Evolutionary conservation across 768 basidiomycete genomes (phyloP).

Genomic region (Neoboletus magnificus): DNA sequence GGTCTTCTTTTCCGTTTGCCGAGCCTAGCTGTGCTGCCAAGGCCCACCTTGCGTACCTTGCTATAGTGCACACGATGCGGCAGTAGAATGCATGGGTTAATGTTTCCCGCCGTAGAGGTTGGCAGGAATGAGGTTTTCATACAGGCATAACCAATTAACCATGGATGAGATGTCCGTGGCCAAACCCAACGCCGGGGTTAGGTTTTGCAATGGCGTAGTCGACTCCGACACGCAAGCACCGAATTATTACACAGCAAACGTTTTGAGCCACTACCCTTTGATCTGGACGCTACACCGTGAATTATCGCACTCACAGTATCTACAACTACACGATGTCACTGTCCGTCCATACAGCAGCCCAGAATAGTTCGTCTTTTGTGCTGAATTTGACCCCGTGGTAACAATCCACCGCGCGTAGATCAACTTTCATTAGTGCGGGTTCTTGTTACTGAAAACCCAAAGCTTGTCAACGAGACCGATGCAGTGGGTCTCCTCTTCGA

Average conservation of each 20-base stretch:
- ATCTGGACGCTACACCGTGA: background rate
- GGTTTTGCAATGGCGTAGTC: constrained; percentile 8
- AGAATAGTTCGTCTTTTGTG: constrained; percentile 47
- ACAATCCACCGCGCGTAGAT: constrained; percentile 37
- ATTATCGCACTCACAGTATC: background rate
- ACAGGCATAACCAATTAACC: no score
- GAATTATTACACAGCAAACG: background rate
- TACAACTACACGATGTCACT: constrained; percentile 34
- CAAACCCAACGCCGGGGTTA: constrained; percentile 25
- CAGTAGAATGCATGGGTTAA: background rate
- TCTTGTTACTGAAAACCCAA: constrained; percentile 59
- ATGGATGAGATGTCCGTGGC: background rate
- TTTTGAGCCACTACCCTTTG: background rate
- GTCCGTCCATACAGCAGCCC: constrained; percentile 62
- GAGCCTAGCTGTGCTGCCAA: constrained; percentile 8
- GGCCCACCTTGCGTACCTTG: no score
- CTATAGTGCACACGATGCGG: background rate
- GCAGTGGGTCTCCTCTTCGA: constrained; percentile 38
- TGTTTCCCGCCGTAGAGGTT: background rate
- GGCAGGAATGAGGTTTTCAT: constrained; percentile 1
- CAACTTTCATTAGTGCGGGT: constrained; percentile 69
- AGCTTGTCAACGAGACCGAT: constrained; percentile 59
- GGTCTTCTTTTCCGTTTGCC: background rate
- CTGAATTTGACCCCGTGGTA: background rate
- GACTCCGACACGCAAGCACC: constrained; percentile 8